Evolutionary conservation across 305 asterid genomes (phyloP).

Genomic region (Solanum hybrid): DNA sequence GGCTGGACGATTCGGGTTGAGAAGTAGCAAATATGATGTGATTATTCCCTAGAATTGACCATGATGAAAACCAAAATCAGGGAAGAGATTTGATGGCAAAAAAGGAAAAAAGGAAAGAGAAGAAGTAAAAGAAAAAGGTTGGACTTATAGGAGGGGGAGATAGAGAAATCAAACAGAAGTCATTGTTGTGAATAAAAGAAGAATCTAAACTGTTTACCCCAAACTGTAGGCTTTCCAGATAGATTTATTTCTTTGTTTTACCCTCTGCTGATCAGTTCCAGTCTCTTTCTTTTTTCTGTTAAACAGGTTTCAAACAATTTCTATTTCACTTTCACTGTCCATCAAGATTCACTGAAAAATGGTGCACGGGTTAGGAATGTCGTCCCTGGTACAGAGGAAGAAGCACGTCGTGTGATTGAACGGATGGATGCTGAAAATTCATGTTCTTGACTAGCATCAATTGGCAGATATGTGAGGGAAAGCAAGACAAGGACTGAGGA

Average conservation of each 20-base stretch:
- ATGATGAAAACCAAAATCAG: not conserved
- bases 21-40: not conserved
- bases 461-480: not conserved
- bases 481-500: not conserved
- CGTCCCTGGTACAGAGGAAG: conserved; percentile 81
- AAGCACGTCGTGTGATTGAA: conserved; percentile 69
- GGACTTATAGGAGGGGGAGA: not conserved
- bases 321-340: conserved; percentile 76
- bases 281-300: not conserved
- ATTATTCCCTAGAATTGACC: not conserved
- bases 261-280: not conserved
- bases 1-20: not conserved
- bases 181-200: not conserved
- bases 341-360: conserved; percentile 36
- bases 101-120: not conserved
- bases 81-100: not conserved
- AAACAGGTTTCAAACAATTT: conserved; percentile 76
- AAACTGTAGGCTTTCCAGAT: not conserved
- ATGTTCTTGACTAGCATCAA: not conserved
- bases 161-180: not conserved
- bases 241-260: not conserved
- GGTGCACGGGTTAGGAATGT: conserved; percentile 55
- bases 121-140: not conserved
- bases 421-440: conserved; percentile 77
- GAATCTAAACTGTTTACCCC: not conserved